Evolutionary conservation across 1,139 yeast genomes (phyloP), one percentile per base, ranked within the genome.

Genomic region (Yamadazyma diddensiae): DNA sequence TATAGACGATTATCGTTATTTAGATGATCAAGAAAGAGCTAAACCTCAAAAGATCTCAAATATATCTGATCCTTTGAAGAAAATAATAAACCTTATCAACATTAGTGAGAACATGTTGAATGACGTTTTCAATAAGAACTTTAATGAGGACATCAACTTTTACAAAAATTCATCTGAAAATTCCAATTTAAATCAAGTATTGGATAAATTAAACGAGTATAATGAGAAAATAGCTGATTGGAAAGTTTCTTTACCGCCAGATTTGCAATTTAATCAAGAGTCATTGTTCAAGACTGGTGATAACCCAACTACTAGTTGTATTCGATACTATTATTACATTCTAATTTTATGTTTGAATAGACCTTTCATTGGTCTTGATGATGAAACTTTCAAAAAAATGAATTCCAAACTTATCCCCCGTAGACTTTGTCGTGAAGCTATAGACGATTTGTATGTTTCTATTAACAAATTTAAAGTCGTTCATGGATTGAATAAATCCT

Each of bases 311-410:
- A 51, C 70, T 15, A 62, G 76, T 37, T 64, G 76, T 34, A 70
- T 77, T 22, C 59, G 81, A 44, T 77, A 75, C 49, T 77, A 75
- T 47, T 79, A 77, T 47, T 78, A 77, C 46, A 72, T 78, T 26
- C 65, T 77, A 5, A 52, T 73, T 6, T 57, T 78, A 15, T 77
- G 82, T 38, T 64, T 78, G 31, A 78, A 78, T 48, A 61, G 81
- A 28, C 83, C 83, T 1, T 78, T 78, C 45, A 66, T 79, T 28
- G 50, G 47, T 3, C 33, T 46, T 21, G 42, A 38, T 24, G 45
- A 42, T 26, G 37, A 35, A 7, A 29, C 30, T 21, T 43, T 43
- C 31, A 32, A 35, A 10, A 37, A 35, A 8, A 20, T 35, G 2
- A 35, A 46, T 12, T 48, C 66, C 19, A 53, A 62, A 13, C 21